Percentiles rank a stretch among this genome's conserved stretches.
Evolutionary conservation across 768 basidiomycete species (phyloP).

Genomic region (Psilocybe subaeruginosa): DNA sequence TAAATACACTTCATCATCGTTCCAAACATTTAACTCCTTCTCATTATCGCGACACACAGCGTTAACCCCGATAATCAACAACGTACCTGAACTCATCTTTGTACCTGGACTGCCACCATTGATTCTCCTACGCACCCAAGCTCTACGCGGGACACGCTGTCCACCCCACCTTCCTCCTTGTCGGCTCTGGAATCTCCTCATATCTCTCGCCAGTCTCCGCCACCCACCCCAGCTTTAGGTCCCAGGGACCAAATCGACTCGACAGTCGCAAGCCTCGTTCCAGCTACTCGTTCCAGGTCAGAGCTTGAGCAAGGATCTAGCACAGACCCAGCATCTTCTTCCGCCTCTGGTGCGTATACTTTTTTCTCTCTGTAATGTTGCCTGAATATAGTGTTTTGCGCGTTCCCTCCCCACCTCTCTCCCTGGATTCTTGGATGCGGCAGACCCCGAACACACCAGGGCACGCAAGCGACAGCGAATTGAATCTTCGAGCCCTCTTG

Average conservation of each 20-base stretch:
- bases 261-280: slow-evolving; percentile 52
- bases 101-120: slow-evolving; percentile 50
- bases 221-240: slow-evolving; percentile 27
- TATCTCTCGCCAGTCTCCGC: slow-evolving; percentile 20
- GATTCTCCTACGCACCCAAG: slow-evolving; percentile 63
- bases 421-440: slow-evolving; percentile 23
- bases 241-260: slow-evolving; percentile 24
- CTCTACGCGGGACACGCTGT: slow-evolving; percentile 58
- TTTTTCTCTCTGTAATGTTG: neutral
- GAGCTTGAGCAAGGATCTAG: slow-evolving; percentile 59
- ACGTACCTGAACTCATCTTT: slow-evolving; percentile 8
- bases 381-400: slow-evolving; percentile 15
- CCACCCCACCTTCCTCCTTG: slow-evolving; percentile 41
- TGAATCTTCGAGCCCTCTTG: slow-evolving; percentile 39
- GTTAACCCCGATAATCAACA: slow-evolving; percentile 8
- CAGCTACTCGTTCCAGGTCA: slow-evolving; percentile 64
- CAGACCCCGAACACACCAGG: slow-evolving; percentile 55
- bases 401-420: slow-evolving; percentile 10
- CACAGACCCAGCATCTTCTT: slow-evolving; percentile 30
- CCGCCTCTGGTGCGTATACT: slow-evolving; percentile 35
- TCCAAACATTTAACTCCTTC: slow-evolving; percentile 7
- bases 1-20: slow-evolving; percentile 14
- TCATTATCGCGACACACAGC: slow-evolving; percentile 13
- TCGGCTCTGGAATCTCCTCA: slow-evolving; percentile 52
- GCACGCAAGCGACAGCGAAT: slow-evolving; percentile 76